Evolutionary conservation across 129 eudicot genomes (phyloP).

Genomic region (Lactuca saligna): DNA sequence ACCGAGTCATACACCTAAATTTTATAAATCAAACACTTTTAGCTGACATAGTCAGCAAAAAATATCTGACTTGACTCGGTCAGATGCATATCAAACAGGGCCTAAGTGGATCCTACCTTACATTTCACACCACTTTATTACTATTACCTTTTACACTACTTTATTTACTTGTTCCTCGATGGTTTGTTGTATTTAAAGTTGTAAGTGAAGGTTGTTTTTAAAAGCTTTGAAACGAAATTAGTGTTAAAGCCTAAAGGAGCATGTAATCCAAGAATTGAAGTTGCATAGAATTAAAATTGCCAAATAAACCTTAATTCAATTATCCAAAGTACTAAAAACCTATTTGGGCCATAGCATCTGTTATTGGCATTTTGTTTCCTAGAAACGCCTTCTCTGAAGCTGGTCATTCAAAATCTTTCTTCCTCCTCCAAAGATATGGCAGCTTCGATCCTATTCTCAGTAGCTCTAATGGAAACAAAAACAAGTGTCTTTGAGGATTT

Average conservation of each 20-base stretch:
- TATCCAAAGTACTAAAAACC: conserved; percentile 94
- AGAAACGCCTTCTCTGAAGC: conserved; percentile 31
- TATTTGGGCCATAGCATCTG: conserved; percentile 49
- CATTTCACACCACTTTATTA: too few relatives aligned
- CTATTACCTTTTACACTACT: too few relatives aligned
- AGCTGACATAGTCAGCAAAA: too few relatives aligned
- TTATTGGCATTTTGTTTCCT: conserved; percentile 56
- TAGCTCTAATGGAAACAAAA: conserved; percentile 36
- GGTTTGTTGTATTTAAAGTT: neutral
- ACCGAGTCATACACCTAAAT: too few relatives aligned
- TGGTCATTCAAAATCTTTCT: conserved; percentile 26
- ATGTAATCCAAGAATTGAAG: neutral
- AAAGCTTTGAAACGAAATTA: neutral
- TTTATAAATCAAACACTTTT: too few relatives aligned
- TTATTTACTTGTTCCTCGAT: neutral
- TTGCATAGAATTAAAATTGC: conserved; percentile 4
- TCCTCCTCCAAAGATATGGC: conserved; percentile 32
- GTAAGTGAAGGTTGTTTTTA: neutral
- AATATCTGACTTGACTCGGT: too few relatives aligned
- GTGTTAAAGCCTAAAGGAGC: neutral
- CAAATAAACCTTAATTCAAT: conserved; percentile 11
- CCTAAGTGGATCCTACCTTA: too few relatives aligned
- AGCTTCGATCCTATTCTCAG: conserved; percentile 65
- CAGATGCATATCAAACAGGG: too few relatives aligned
- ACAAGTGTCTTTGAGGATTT: conserved; percentile 39